Evolutionary conservation across 1,284 basidiomycete genomes (phyloP).

Genomic region (Ustilago nuda): DNA sequence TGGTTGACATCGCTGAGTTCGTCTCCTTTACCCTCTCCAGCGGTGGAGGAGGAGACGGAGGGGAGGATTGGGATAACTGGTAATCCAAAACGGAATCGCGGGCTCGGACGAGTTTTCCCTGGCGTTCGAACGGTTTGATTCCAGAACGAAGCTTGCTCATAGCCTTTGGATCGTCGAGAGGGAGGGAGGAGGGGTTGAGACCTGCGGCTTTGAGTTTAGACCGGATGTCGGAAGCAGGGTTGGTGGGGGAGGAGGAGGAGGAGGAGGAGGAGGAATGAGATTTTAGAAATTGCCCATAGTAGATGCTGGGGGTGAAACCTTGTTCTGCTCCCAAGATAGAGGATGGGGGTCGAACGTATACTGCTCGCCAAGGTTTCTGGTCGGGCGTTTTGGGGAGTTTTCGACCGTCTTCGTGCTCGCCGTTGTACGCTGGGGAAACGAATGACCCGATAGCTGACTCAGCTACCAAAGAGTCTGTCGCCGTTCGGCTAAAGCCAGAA

Average conservation of each 20-base stretch:
- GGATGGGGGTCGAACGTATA: conserved; percentile 58
- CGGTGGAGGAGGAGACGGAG: not conserved
- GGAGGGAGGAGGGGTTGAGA: conserved; percentile 27
- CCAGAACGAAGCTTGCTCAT: conserved; percentile 74
- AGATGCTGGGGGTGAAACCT: conserved; percentile 34
- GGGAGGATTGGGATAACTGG: conserved; percentile 68
- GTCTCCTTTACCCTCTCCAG: conserved; percentile 70
- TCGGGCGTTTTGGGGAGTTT: conserved; percentile 57
- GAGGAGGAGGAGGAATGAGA: not conserved
- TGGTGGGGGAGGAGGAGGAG: not conserved
- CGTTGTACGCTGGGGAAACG: not conserved
- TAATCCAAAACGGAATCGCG: conserved; percentile 83
- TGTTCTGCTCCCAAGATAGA: conserved; percentile 21
- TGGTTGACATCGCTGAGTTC: conserved; percentile 56
- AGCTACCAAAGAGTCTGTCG: not conserved
- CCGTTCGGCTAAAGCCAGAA: too few relatives aligned
- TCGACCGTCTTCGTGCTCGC: conserved; percentile 40
- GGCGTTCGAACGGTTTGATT: conserved; percentile 75
- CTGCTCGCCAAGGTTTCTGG: conserved; percentile 60
- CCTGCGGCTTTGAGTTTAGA: conserved; percentile 45
- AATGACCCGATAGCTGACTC: not conserved
- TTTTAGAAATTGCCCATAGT: conserved; percentile 57
- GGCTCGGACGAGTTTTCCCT: conserved; percentile 64
- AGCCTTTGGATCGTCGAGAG: conserved; percentile 73
- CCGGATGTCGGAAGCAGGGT: conserved; percentile 17